Conservation (phyloP, 1,139 yeast species). For the Debaryomyces subglobosus region DNA sequence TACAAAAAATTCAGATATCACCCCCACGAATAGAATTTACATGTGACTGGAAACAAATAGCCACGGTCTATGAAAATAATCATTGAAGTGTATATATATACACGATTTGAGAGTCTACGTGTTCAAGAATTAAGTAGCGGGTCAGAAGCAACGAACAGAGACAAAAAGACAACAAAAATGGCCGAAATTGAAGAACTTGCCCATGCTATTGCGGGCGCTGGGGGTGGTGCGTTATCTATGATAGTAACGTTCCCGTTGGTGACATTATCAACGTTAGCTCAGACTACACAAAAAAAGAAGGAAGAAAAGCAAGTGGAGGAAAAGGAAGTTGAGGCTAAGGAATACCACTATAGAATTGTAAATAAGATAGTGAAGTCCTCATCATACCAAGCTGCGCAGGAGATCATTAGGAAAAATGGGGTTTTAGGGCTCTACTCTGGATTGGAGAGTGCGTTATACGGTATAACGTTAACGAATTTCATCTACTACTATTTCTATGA, state of each 20-base stretch:
- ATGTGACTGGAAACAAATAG: constrained; percentile 1
- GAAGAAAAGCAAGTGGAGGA: constrained; percentile 27
- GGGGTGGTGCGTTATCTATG: constrained; percentile 89
- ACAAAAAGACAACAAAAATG: constrained; percentile 20
- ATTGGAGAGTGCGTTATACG: constrained; percentile 83
- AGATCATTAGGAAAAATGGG: constrained; percentile 66
- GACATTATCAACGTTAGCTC: constrained; percentile 82
- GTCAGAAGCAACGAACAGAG: neutral
- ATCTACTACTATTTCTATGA: constrained; percentile 92
- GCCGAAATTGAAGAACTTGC: constrained; percentile 59
- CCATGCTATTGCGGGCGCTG: constrained; percentile 91
- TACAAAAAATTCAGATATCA: neutral
- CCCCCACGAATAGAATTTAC: neutral
- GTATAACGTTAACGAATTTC: constrained; percentile 83
- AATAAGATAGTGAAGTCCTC: constrained; percentile 24
- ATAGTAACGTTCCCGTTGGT: constrained; percentile 84
- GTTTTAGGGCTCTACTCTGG: constrained; percentile 77
- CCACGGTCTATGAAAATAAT: neutral
- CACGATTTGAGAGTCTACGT: neutral
- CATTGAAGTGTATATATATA: neutral
- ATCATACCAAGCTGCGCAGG: constrained; percentile 40
- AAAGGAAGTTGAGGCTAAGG: constrained; percentile 12
- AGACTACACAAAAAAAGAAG: constrained; percentile 57
- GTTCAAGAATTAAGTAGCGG: neutral
- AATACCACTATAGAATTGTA: constrained; percentile 24